Evolutionary conservation across 2,329 filamentous ascomycete species (phyloP), one percentile per base, ranked within the genome.

Genomic region (Aspergillus sergii): DNA sequence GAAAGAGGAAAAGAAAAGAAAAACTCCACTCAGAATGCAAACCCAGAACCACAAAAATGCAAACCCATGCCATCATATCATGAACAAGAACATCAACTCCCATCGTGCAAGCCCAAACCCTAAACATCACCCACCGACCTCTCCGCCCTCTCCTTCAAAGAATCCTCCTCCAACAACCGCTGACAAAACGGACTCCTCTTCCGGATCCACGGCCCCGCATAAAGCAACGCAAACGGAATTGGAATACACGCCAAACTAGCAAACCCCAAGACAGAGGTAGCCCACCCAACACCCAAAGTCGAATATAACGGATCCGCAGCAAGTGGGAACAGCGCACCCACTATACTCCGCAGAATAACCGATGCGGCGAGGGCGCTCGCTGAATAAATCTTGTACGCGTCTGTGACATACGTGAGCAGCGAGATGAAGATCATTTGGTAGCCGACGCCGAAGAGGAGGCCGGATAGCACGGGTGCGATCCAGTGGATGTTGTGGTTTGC

Each of bases 341-440:
- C 76, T 3, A 86, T 70, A 28, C 81, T 84, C 4, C 85, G 80
- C 56, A 79, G 76, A 55, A 82, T 82, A 6, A 80, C 83, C 0
- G 83, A 78, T 0, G 84, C 83, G 0, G 85, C 84, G 59, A 86
- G 80, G 3, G 84, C 86, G 21, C 82, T 85, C 1, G 86, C 86
- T 0, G 88, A 86, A 69, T 86, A 90, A 53, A 88, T 83, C 66
- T 87, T 84, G 74, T 91, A 91, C n/a, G 88, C 87, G 68, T 90
- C 88, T 36, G 85, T 87, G 16, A 89, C 80, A 69, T 90, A 90
- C 68, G 89, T 89, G 23, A 89, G 76, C 30, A 89, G 79, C 0
- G 86, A 85, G 75, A 89, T 88, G 72, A 90, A 89, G 61, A 89
- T 87, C 10, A 88, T 79, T 72, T 85, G 80, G 69, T 87, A 89